A percentile compares a stretch with the other conserved stretches of the same genome.
Evolutionary conservation across 495 filamentous ascomycete species (phyloP).

Genomic region (Penicillium cinerascens): DNA sequence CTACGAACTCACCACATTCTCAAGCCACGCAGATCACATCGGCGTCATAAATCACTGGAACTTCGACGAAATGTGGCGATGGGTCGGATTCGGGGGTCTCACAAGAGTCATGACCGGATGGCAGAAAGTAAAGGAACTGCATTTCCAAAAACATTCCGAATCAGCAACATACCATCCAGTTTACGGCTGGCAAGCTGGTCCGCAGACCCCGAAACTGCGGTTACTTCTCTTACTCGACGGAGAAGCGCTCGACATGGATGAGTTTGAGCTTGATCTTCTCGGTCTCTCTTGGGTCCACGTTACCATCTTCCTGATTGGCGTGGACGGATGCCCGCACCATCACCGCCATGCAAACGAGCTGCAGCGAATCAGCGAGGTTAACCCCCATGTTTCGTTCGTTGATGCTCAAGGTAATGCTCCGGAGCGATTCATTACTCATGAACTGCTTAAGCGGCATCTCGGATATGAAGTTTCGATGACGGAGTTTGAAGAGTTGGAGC

Average conservation of each 20-base stretch:
- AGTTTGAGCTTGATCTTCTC: conserved; percentile 48
- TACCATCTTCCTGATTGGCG: conserved; percentile 49
- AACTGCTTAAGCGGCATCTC: conserved; percentile 46
- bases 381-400: conserved; percentile 46
- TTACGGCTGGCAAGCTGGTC: conserved; percentile 50
- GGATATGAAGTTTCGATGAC: conserved; percentile 41
- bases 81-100: conserved; percentile 34
- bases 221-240: conserved; percentile 43
- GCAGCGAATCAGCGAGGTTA: conserved; percentile 44
- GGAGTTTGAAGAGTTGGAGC: conserved; percentile 37
- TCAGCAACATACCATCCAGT: conserved; percentile 44
- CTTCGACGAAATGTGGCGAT: conserved; percentile 34
- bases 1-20: conserved; percentile 43
- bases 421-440: conserved; percentile 45
- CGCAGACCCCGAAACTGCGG: conserved; percentile 41
- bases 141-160: conserved; percentile 45
- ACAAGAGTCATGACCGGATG: conserved; percentile 47
- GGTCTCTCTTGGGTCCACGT: conserved; percentile 46
- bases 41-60: conserved; percentile 38
- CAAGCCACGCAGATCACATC: conserved; percentile 33
- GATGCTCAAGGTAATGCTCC: conserved; percentile 48
- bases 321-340: conserved; percentile 47
- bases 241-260: conserved; percentile 49
- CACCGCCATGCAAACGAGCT: conserved; percentile 48
- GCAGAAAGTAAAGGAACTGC: conserved; percentile 47